Conservation (phyloP, 2,329 filamentous ascomycete species). For the Metarhizium robertsii region DNA sequence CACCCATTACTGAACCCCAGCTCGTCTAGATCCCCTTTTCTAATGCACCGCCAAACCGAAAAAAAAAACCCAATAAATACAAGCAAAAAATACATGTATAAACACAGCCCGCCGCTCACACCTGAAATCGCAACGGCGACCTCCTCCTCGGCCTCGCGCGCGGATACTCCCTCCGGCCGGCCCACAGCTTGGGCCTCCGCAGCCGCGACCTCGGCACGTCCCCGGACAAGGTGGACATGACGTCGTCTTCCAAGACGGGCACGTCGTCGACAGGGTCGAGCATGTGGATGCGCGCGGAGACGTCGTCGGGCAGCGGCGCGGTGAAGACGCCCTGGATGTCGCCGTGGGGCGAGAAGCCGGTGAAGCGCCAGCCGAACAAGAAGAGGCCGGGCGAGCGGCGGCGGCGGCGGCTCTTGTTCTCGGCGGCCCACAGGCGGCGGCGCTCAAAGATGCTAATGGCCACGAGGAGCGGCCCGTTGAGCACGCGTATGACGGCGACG, state of each 20-base stretch:
- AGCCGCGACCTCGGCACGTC: slow-evolving; percentile 11
- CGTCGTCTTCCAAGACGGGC: slow-evolving; percentile 22
- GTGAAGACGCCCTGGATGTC: slow-evolving; percentile 54
- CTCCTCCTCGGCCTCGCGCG: slow-evolving; percentile 3
- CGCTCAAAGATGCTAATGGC: slow-evolving; percentile 54
- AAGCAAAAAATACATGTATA: no score
- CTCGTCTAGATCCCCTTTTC: no score
- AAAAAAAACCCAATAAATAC: no score
- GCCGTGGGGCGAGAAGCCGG: slow-evolving; percentile 43
- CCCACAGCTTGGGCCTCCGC: slow-evolving; percentile 5
- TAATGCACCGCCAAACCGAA: no score
- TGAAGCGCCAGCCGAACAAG: slow-evolving; percentile 34
- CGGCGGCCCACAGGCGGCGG: slow-evolving; percentile 31
- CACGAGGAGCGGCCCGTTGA: slow-evolving; percentile 56
- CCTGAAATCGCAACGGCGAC: background rate
- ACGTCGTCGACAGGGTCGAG: slow-evolving; percentile 24
- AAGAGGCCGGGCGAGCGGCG: background rate
- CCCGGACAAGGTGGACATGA: slow-evolving; percentile 18
- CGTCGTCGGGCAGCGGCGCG: slow-evolving; percentile 40
- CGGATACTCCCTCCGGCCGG: slow-evolving; percentile 5
- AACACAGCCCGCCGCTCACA: background rate
- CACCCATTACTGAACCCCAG: no score
- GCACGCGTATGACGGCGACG: slow-evolving; percentile 50
- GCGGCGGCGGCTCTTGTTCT: slow-evolving; percentile 8
- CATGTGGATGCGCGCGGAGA: slow-evolving; percentile 24